Evolutionary conservation across 768 basidiomycete genomes (phyloP).

Genomic region (Hebeloma cylindrosporum): DNA sequence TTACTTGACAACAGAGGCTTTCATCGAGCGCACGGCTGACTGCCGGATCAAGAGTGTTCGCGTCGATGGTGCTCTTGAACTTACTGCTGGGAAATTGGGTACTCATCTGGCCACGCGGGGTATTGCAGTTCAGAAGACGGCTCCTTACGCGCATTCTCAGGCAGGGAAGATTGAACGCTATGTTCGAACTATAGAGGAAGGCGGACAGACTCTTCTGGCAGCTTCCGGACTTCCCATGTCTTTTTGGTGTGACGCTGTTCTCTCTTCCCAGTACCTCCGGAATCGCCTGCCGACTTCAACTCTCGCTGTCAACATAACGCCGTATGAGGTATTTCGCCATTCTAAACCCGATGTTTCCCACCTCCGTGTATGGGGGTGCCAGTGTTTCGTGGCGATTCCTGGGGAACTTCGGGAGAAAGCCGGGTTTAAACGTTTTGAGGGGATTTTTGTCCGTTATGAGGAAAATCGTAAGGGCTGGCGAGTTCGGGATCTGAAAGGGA

Average conservation of each 20-base stretch:
- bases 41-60: conserved; percentile 11
- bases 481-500: conserved; percentile 14
- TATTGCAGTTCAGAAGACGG: conserved; percentile 11
- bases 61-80: conserved; percentile 20
- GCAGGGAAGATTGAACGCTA: conserved; percentile 10
- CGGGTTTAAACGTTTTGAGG: conserved; percentile 14
- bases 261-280: conserved; percentile 17
- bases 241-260: conserved; percentile 23
- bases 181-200: conserved; percentile 11
- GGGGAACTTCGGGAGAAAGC: conserved; percentile 17
- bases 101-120: conserved; percentile 6
- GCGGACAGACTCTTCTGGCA: conserved; percentile 3
- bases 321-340: conserved; percentile 15
- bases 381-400: conserved; percentile 20
- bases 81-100: conserved; percentile 8
- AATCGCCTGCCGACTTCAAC: conserved; percentile 22
- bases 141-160: conserved; percentile 15
- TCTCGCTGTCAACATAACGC: conserved; percentile 16
- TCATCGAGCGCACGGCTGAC: conserved; percentile 7
- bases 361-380: conserved; percentile 29
- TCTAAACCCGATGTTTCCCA: conserved; percentile 25
- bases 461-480: conserved; percentile 18
- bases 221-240: conserved; percentile 17
- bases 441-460: conserved; percentile 20
- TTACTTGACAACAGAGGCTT: neutral